A percentile compares a stretch with the other conserved stretches of the same genome.
Conservation (phyloP, 2,329 filamentous ascomycete genomes). For the Trichoderma polysporum region DNA sequence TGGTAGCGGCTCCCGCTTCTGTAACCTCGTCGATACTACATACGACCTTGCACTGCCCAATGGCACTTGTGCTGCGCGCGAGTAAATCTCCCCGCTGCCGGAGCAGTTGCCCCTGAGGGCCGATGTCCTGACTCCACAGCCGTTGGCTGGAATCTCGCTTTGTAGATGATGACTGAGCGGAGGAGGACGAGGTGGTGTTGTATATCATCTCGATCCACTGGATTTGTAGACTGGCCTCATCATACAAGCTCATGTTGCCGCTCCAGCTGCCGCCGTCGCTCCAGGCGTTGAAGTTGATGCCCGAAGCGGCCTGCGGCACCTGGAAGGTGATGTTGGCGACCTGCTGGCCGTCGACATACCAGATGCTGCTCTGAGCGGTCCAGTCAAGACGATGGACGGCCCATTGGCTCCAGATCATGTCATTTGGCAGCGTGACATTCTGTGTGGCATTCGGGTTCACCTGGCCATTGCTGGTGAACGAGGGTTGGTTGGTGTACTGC, state of each 20-base stretch:
- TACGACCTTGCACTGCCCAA: conserved; percentile 29
- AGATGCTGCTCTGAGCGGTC: conserved; percentile 52
- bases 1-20: conserved; percentile 27
- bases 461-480: conserved; percentile 45
- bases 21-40: conserved; percentile 38
- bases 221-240: conserved; percentile 55
- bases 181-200: conserved; percentile 38
- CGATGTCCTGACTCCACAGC: background rate
- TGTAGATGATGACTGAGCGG: background rate
- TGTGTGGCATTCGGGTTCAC: conserved; percentile 47
- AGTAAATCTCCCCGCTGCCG: conserved; percentile 26
- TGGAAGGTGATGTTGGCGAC: conserved; percentile 55
- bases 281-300: conserved; percentile 60
- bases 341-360: conserved; percentile 54
- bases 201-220: conserved; percentile 64
- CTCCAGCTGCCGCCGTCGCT: conserved; percentile 60
- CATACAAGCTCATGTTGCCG: conserved; percentile 54
- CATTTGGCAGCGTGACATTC: conserved; percentile 47
- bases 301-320: conserved; percentile 52
- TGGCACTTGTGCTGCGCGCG: background rate
- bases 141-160: background rate
- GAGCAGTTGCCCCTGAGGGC: conserved; percentile 37
- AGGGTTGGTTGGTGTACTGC: conserved; percentile 62
- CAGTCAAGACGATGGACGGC: conserved; percentile 61
- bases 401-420: conserved; percentile 53